phyloP scores from a whole-genome alignment of 805 yeast genomes.

The Saturnispora diversa region DNA sequence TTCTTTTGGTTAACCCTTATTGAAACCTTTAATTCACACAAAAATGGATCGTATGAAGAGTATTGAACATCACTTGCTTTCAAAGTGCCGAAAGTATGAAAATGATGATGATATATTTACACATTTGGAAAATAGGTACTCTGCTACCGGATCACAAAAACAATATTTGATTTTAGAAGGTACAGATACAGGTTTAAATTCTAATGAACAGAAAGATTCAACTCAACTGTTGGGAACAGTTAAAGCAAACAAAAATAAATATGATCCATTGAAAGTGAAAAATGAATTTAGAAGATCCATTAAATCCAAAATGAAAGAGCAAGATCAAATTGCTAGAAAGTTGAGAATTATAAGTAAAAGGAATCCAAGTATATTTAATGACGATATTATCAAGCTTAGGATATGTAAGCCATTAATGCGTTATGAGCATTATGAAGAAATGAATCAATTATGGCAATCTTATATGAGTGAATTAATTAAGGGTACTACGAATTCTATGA shows the following conservation, averaged over 20 bases:
- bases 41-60: constrained; percentile 37
- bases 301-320: constrained; percentile 31
- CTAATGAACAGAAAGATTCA: constrained; percentile 15
- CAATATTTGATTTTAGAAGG: constrained; percentile 36
- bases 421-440: constrained; percentile 43
- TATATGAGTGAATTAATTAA: constrained; percentile 54
- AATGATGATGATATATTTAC: constrained; percentile 31
- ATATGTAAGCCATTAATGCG: constrained; percentile 23
- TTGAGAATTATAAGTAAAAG: constrained; percentile 25
- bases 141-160: constrained; percentile 39
- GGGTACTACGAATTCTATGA: constrained; percentile 20
- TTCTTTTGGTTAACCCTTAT: no score
- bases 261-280: constrained; percentile 26
- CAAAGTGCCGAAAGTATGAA: constrained; percentile 36
- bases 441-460: constrained; percentile 65
- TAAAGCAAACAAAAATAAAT: constrained; percentile 16
- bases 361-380: constrained; percentile 19
- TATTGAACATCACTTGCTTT: constrained; percentile 39
- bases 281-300: constrained; percentile 37
- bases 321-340: constrained; percentile 32
- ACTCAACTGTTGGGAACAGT: constrained; percentile 16
- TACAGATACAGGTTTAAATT: no score
- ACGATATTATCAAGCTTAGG: constrained; percentile 19
- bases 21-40: background rate
- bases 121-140: constrained; percentile 39